phyloP scores from a whole-genome alignment of 2,329 filamentous ascomycete species.

The Xylariomycetidae sp. region DNA sequence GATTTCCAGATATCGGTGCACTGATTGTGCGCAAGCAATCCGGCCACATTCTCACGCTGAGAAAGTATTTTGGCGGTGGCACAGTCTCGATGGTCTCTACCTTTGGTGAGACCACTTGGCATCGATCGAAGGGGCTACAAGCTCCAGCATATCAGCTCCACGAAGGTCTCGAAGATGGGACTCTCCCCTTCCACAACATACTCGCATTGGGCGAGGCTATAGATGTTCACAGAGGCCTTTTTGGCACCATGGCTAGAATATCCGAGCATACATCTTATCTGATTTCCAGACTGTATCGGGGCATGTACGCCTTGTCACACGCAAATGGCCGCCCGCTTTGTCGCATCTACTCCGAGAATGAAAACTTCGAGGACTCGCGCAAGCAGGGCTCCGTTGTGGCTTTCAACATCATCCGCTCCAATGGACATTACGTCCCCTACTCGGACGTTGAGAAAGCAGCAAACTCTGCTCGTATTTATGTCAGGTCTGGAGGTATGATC shows the following conservation, averaged over 20 bases:
- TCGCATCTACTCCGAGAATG: conserved; percentile 50
- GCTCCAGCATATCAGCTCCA: conserved; percentile 42
- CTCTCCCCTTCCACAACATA: conserved; percentile 61
- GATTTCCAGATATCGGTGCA: conserved; percentile 60
- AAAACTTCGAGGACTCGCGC: conserved; percentile 43
- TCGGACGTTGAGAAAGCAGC: conserved; percentile 55
- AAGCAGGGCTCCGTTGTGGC: conserved; percentile 59
- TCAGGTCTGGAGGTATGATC: conserved; percentile 50
- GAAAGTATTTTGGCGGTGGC: conserved; percentile 64
- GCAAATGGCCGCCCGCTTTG: conserved; percentile 47
- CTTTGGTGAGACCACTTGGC: conserved; percentile 47
- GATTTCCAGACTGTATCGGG: conserved; percentile 42
- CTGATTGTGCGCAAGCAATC: conserved; percentile 53
- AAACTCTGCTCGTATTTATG: conserved; percentile 50
- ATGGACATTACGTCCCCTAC: conserved; percentile 52
- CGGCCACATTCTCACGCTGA: conserved; percentile 47
- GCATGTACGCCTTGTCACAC: conserved; percentile 45
- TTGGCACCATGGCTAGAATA: conserved; percentile 53
- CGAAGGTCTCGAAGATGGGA: conserved; percentile 63
- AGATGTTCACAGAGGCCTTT: conserved; percentile 50
- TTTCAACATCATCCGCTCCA: conserved; percentile 54
- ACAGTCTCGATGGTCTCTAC: conserved; percentile 58
- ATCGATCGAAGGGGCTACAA: conserved; percentile 45
- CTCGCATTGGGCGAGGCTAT: conserved; percentile 58
- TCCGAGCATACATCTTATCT: conserved; percentile 55